Base-by-base conservation (phyloP, 2,329 filamentous ascomycete species). In the Calonectria crousiana region DNA sequence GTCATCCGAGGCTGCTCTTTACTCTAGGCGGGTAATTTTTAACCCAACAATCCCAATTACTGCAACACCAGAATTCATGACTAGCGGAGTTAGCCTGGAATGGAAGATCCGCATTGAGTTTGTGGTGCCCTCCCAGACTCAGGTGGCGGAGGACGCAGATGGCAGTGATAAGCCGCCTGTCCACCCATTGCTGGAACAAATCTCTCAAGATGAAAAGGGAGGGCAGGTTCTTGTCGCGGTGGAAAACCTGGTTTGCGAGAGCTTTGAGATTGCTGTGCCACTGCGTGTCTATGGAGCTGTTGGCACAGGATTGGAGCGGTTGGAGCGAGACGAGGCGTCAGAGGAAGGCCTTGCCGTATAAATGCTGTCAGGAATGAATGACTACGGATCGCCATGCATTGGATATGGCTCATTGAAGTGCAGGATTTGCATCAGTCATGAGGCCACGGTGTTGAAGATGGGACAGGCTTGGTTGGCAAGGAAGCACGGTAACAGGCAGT, bases 71-170 rank as follows among this genome's bases (percentile, higher is more conserved):
- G 95, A 97, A 76, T 98, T 99, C 78, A 90, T 97, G 60, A 99
- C 97, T 0, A 98, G 92, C 75, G 96, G 96, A 2, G 91, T 99
- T 5, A 94, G 91, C 76, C 87, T 98, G 32, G 94, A 95, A 78
- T 99, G 97, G 97, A 94, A 94, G 83, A 88, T 99, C 41, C 89
- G 95, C 1, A 92, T 99, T 72, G 96, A 98, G 85, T 99, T 99
- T 84, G 95, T 98, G 32, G 96, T 96, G 8, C 93, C 94, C 8
- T 91, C 89, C n/a, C 82, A 90, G 49, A 77, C 82, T 23, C 82
- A 90, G 49, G 78, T 81, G 52, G 74, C 75, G 14, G 80, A 81
- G 26, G 74, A 73, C 14, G 69, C 78, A 34, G 74, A 72, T 1
- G 62, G 72, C 36, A 75, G 74, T n/a, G 79, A 80, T 53, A 75